A percentile compares a stretch with the other conserved stretches of the same genome.
These are phyloP conservation scores for Colletotrichum horii DNA, from an alignment of 2,329 filamentous ascomycete genomes.

Conservation along the genomic window DNA sequence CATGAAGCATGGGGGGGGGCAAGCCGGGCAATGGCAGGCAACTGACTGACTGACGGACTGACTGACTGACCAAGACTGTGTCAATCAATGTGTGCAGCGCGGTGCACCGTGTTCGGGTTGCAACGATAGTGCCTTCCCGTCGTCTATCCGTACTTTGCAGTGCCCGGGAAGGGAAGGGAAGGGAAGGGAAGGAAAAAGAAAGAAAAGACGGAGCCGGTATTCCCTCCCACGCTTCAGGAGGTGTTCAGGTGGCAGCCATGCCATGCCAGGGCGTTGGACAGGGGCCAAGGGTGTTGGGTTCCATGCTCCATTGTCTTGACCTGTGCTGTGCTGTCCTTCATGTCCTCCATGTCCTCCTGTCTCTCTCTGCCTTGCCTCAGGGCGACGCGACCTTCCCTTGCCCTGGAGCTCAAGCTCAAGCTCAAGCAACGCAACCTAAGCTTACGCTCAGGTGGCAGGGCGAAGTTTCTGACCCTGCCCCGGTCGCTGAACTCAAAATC, in stretches of 20 bases:
- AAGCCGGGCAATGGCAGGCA: background rate
- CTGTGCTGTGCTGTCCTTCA: background rate
- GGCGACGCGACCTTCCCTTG: background rate
- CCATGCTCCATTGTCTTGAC: background rate
- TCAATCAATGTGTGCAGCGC: background rate
- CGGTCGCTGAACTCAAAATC: constrained; percentile 11
- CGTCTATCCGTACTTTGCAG: background rate
- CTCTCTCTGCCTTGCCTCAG: background rate
- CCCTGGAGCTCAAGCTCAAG: background rate
- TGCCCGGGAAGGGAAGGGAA: background rate
- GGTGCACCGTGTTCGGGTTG: background rate
- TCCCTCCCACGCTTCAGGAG: constrained; percentile 1
- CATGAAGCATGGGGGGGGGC: background rate
- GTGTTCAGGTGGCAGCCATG: background rate
- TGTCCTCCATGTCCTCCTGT: too few species aligned
- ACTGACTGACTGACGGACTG: background rate
- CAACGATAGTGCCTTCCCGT: background rate
- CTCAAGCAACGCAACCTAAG: background rate
- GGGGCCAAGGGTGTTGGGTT: background rate
- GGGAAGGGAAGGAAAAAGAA: background rate
- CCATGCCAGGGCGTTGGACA: background rate
- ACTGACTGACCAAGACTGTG: background rate
- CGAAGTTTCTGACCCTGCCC: background rate
- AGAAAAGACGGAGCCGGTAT: background rate
- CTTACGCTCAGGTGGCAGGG: background rate